phyloP scores from a whole-genome alignment of 495 filamentous ascomycete species.

The Cladorrhinum samala region DNA sequence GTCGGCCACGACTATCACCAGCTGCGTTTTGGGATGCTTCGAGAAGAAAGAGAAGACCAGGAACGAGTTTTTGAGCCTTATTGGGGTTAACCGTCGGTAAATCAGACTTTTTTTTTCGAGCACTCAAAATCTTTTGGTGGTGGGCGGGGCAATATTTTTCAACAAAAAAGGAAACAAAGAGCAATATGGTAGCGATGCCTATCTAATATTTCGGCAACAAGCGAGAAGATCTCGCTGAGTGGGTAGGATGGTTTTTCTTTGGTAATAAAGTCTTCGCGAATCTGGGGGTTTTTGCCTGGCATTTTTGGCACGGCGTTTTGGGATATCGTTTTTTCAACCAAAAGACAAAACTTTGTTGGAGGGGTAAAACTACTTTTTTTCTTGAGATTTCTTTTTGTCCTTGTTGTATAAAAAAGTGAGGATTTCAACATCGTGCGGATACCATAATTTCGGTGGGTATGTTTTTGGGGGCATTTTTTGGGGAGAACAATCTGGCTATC shows the following conservation, averaged over 20 bases:
- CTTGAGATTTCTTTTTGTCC: not conserved
- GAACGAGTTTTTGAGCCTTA: conserved; percentile 84
- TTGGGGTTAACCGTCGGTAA: conserved; percentile 49
- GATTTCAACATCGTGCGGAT: conserved; percentile 31
- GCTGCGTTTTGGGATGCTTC: conserved; percentile 93
- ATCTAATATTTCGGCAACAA: not conserved
- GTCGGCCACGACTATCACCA: conserved; percentile 79
- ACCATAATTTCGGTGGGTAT: too few species aligned
- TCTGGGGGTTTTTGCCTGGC: conserved; percentile 18
- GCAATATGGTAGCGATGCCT: conserved; percentile 16
- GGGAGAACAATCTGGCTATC: too few species aligned
- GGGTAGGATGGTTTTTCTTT: conserved; percentile 5
- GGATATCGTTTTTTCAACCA: not conserved
- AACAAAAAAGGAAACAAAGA: conserved; percentile 13
- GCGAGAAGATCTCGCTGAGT: too few species aligned
- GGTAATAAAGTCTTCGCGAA: not conserved
- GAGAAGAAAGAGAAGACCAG: conserved; percentile 86
- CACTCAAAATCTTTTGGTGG: not conserved
- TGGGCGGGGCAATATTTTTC: conserved; percentile 7
- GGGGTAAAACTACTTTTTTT: conserved; percentile 1
- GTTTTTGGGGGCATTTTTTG: too few species aligned
- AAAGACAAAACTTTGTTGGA: not conserved
- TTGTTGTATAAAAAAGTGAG: conserved; percentile 11
- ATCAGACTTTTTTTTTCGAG: too few species aligned
- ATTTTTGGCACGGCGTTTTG: conserved; percentile 9